These are phyloP conservation scores for Plasmodium cynomolgi DNA, from an alignment of 169 alveolate genomes.

Conservation along the genomic window DNA sequence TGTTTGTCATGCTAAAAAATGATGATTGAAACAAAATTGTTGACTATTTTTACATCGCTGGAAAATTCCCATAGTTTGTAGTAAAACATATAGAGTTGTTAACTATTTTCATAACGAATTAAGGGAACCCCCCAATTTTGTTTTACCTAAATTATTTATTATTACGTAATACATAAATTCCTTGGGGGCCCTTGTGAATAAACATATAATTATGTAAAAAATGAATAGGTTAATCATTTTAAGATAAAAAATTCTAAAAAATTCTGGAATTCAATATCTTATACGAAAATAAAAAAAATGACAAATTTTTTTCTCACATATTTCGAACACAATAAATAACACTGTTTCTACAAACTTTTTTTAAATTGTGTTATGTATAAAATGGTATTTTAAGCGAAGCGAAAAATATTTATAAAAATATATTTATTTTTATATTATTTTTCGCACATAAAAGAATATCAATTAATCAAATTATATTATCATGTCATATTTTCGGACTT, in stretches of 20 bases:
- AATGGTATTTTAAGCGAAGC: background rate
- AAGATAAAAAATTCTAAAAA: background rate
- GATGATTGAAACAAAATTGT: background rate
- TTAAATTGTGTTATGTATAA: background rate
- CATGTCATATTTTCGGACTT: background rate
- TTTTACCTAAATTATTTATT: background rate
- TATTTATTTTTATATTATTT: background rate
- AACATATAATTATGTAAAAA: background rate
- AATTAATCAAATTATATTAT: background rate
- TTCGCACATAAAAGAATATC: background rate
- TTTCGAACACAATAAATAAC: background rate
- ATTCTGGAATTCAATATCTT: background rate
- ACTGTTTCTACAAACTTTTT: background rate
- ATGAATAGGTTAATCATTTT: background rate
- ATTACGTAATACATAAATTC: background rate
- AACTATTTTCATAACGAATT: background rate
- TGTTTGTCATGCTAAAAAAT: background rate
- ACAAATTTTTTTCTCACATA: background rate
- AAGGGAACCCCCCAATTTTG: background rate
- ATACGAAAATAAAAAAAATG: background rate
- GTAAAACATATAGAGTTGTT: background rate
- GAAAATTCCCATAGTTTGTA: background rate
- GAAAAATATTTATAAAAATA: background rate
- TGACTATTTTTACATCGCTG: background rate
- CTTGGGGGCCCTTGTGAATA: background rate